A percentile compares a stretch with the other conserved stretches of the same genome.
Evolutionary conservation across 257 asterid species (phyloP).

Genomic region (Gentiana dahurica): DNA sequence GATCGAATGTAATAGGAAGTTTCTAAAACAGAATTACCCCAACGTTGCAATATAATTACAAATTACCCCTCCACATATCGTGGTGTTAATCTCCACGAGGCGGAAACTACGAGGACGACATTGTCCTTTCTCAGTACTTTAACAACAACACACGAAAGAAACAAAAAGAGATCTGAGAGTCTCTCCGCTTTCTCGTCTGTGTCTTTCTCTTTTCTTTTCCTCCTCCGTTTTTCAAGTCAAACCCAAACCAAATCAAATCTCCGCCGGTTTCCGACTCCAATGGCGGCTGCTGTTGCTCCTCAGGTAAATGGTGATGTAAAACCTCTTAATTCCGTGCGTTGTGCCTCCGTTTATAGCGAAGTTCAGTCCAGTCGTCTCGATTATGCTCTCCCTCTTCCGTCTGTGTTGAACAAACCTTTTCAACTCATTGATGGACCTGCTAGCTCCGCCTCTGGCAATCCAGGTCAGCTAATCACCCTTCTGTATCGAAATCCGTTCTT

Average conservation of each 20-base stretch:
- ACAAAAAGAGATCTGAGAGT: not conserved
- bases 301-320: slow-evolving; percentile 24
- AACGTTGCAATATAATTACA: too few relatives aligned
- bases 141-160: not conserved
- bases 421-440: slow-evolving; percentile 75
- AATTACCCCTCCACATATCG: not conserved
- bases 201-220: too few relatives aligned
- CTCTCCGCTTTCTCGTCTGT: too few relatives aligned
- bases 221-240: too few relatives aligned
- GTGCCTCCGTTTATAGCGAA: slow-evolving; percentile 68
- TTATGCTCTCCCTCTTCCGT: slow-evolving; percentile 76
- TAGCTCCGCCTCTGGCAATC: slow-evolving; percentile 96
- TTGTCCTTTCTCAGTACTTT: slow-evolving; percentile 12
- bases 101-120: slow-evolving; percentile 26
- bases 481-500: too few relatives aligned
- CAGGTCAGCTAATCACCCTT: slow-evolving; percentile 32
- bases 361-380: slow-evolving; percentile 88
- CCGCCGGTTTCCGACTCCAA: slow-evolving; percentile 17
- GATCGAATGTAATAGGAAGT: too few relatives aligned
- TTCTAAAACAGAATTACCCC: too few relatives aligned
- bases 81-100: not conserved
- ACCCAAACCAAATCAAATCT: not conserved
- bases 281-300: slow-evolving; percentile 20
- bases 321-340: slow-evolving; percentile 36
- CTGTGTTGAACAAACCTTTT: slow-evolving; percentile 61